A percentile compares a stretch with the other conserved stretches of the same genome.
These are phyloP conservation scores for Bremia lactucae DNA, from an alignment of 352 stramenopile species.

Conservation along the genomic window DNA sequence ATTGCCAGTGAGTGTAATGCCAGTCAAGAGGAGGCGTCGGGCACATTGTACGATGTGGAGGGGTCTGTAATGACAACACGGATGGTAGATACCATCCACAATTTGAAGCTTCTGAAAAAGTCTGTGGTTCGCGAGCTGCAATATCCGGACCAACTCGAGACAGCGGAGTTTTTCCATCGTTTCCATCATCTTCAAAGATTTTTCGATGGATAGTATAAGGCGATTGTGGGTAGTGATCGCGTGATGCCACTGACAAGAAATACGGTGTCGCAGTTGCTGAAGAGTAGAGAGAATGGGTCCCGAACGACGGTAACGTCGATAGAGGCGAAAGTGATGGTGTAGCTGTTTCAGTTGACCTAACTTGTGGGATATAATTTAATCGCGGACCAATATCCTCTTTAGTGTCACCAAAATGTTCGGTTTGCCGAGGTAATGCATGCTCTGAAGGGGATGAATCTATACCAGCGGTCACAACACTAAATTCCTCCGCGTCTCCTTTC, in stretches of 20 bases:
- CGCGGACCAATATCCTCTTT: conserved; percentile 16
- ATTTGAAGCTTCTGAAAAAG: conserved; percentile 27
- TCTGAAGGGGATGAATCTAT: conserved; percentile 19
- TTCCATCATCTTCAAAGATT: conserved; percentile 12
- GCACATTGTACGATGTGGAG: conserved; percentile 35
- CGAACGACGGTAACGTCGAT: conserved; percentile 27
- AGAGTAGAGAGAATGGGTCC: conserved; percentile 37
- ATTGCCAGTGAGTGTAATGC: conserved; percentile 67
- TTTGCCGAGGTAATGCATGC: conserved; percentile 8
- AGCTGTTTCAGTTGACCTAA: conserved; percentile 18
- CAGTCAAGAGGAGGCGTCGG: conserved; percentile 54
- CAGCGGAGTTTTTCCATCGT: conserved; percentile 12
- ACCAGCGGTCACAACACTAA: conserved; percentile 16
- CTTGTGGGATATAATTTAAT: conserved; percentile 28
- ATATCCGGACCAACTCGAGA: conserved; percentile 2
- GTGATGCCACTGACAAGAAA: conserved; percentile 41
- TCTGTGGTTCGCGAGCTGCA: conserved; percentile 7
- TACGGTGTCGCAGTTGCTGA: conserved; percentile 28
- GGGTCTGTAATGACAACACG: conserved; percentile 61
- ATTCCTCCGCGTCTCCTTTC: conserved; percentile 12
- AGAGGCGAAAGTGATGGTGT: conserved; percentile 15
- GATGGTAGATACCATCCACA: conserved; percentile 72
- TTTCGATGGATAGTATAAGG: conserved; percentile 6
- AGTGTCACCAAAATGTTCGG: conserved; percentile 11
- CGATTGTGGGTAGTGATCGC: conserved; percentile 10